Evolutionary conservation across 371 early-diverging fungal species (phyloP).

Genomic region (Entomophthora muscae): DNA sequence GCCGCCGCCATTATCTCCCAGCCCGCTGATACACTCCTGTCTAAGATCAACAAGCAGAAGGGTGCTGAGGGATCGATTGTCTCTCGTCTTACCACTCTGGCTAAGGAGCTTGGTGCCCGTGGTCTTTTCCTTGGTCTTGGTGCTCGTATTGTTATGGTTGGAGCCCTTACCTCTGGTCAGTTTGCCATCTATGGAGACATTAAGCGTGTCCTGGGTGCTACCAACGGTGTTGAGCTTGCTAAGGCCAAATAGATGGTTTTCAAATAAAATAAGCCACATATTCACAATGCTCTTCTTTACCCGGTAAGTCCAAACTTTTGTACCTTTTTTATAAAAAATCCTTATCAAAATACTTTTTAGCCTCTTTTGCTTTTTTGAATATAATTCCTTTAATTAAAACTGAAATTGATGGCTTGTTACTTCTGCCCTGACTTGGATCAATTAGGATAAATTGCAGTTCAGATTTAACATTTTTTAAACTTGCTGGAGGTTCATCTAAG

Average conservation of each 20-base stretch:
- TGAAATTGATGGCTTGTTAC: too few species aligned
- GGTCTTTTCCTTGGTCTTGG: conserved; percentile 47
- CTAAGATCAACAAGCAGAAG: conserved; percentile 62
- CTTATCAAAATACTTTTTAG: too few species aligned
- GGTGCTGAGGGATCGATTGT: conserved; percentile 28
- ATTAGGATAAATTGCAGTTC: too few species aligned
- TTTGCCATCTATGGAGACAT: conserved; percentile 39
- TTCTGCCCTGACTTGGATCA: too few species aligned
- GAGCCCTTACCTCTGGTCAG: conserved; percentile 49
- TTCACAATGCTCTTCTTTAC: too few species aligned
- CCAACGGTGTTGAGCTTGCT: conserved; percentile 39
- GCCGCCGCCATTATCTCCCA: conserved; percentile 87
- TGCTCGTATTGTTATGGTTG: conserved; percentile 58
- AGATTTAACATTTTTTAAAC: too few species aligned
- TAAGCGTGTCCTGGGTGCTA: conserved; percentile 51
- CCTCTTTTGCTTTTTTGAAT: too few species aligned
- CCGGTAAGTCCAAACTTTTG: too few species aligned
- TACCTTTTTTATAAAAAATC: too few species aligned
- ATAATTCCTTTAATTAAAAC: too few species aligned
- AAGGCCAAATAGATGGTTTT: conserved; percentile 10
- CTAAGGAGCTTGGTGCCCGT: conserved; percentile 32
- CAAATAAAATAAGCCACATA: neutral
- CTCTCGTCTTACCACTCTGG: conserved; percentile 29
- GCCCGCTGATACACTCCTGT: conserved; percentile 87
- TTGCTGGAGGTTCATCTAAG: too few species aligned